phyloP scores from a whole-genome alignment of 192 early-diverging fungal genomes.

The Neocallimastix lanati region DNA sequence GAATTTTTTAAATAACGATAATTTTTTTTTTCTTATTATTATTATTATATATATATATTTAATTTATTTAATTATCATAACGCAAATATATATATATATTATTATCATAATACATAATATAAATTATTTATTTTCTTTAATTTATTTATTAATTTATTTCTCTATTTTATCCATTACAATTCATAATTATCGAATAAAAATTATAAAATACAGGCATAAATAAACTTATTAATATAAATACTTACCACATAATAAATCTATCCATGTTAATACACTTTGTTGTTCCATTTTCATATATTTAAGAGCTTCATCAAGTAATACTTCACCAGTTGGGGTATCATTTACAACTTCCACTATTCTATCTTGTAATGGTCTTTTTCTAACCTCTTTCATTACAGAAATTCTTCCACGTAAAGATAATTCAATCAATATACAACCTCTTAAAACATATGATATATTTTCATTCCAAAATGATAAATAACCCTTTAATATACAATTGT shows the following conservation, averaged over 20 bases:
- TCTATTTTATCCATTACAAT: too few relatives aligned
- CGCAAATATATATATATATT: too few relatives aligned
- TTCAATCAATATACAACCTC: conserved; percentile 92
- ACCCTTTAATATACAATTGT: conserved; percentile 28
- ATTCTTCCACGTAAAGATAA: conserved; percentile 81
- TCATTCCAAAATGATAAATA: conserved; percentile 99
- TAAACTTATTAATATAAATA: not conserved
- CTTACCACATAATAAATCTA: conserved; percentile 91
- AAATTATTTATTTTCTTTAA: too few relatives aligned
- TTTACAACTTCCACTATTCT: conserved; percentile 69
- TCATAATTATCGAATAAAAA: too few relatives aligned
- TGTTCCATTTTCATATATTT: conserved; percentile 74
- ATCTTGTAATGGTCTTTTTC: conserved; percentile 62
- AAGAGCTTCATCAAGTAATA: conserved; percentile 85
- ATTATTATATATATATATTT: too few relatives aligned
- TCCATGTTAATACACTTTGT: conserved; percentile 79
- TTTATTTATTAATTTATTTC: too few relatives aligned
- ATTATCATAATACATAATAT: too few relatives aligned
- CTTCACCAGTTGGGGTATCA: conserved; percentile 74
- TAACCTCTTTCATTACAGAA: conserved; percentile 60
- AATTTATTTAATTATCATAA: too few relatives aligned
- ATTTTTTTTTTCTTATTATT: too few relatives aligned
- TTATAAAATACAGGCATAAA: not conserved
- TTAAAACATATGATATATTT: conserved; percentile 86
- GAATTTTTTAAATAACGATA: too few relatives aligned